A percentile compares a stretch with the other conserved stretches of the same genome.
Conservation (phyloP, 2,329 filamentous ascomycete genomes). For the Herpotrichia juniperi region DNA sequence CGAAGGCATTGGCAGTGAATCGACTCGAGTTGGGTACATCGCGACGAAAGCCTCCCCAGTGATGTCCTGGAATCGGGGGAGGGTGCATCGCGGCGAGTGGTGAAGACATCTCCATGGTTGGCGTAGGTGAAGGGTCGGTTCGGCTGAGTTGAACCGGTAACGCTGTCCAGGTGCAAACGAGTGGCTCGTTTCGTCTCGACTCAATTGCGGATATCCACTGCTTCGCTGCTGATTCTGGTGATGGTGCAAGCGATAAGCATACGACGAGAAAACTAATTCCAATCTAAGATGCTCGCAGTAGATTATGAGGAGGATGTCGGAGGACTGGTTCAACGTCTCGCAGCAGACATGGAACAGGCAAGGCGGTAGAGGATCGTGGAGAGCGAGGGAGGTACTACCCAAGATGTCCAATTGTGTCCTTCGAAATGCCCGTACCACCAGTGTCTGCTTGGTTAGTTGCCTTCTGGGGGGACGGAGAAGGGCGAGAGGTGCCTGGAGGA, state of each 20-base stretch:
- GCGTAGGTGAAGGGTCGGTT: constrained; percentile 59
- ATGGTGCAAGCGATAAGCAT: constrained; percentile 40
- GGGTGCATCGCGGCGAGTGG: constrained; percentile 93
- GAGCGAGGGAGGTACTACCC: constrained; percentile 12
- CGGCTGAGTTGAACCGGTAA: constrained; percentile 66
- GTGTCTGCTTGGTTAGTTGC: constrained; percentile 29
- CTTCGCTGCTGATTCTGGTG: no score
- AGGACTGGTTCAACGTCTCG: constrained; percentile 24
- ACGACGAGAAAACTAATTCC: constrained; percentile 48
- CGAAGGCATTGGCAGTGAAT: constrained; percentile 62
- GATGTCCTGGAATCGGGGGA: constrained; percentile 62
- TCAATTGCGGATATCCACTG: constrained; percentile 24
- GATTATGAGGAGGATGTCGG: constrained; percentile 24
- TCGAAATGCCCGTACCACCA: constrained; percentile 30
- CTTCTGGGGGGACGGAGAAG: constrained; percentile 49
- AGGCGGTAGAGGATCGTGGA: constrained; percentile 15
- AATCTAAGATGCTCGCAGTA: constrained; percentile 45
- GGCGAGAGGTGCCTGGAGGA: constrained; percentile 35
- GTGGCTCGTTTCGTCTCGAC: constrained; percentile 16
- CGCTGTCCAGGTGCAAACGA: constrained; percentile 21
- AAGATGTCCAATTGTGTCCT: constrained; percentile 28
- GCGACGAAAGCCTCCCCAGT: constrained; percentile 64
- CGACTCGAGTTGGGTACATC: constrained; percentile 61
- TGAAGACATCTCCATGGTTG: constrained; percentile 88
- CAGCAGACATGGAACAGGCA: constrained; percentile 31